Evolutionary conservation across 2,329 filamentous ascomycete genomes (phyloP), one percentile per base, ranked within the genome.

Genomic region (Stagonosporopsis vannaccii): DNA sequence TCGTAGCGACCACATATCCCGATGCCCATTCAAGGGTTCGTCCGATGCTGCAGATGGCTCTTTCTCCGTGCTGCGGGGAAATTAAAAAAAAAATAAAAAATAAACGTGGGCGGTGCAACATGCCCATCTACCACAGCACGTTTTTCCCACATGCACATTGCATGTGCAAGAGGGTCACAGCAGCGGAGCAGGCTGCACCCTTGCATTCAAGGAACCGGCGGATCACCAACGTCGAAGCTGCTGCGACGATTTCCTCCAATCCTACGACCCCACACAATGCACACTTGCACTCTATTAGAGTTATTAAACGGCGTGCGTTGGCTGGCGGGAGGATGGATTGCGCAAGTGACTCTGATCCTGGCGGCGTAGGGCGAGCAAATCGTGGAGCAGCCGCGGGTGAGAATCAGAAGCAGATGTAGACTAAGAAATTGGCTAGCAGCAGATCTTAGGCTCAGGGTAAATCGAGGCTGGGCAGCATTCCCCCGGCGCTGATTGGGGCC

Each of bases 391-490:
- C 49, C 39, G 49, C 44, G 49, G 54, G n/a, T 44, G 9, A 23
- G 13, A 36, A 45, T 36, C 26, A 58, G 44, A 40, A 44, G 43
- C 33, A 52, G 33, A 48, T 44, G 37, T 45, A 43, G 36, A 51
- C 30, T 43, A 48, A 41, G 13, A 23, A 6, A 11, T 28, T 5
- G 11, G 23, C 42, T 56, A 40, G 45, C 30, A 51, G 47, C 35
- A 51, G 43, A 58, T 52, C 48, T 45, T 49, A 52, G 48, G 49
- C 49, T 58, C 49, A 58, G 49, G 54, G 26, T 58, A 52, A 58
- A 58, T 58, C 44, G 44, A 52, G 12, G 43, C 54, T 52, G 48
- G 54, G 54, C 54, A 33, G 4, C 0, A 22, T 20, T 26, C 19
- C 35, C 22, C 26, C 7, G 9, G 6, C 23, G 13, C 26, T 47